Conservation (phyloP, 225 moss, liverwort and hornwort genomes). For the Antitrichia curtipendula region DNA sequence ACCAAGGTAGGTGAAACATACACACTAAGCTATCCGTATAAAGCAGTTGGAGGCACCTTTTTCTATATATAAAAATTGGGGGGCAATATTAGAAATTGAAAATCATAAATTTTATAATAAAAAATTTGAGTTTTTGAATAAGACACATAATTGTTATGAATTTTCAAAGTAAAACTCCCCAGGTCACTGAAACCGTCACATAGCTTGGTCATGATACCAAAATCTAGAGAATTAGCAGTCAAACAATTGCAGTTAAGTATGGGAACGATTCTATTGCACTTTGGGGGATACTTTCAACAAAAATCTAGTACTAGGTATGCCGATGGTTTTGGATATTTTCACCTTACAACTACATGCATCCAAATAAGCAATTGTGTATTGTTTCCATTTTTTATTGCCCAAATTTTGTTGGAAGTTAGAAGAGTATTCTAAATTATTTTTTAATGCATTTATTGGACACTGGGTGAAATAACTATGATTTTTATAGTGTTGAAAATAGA, state of each 20-base stretch:
- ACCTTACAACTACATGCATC: background rate
- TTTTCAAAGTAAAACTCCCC: background rate
- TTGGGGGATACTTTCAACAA: background rate
- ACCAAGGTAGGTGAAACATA: no score
- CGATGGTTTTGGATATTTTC: background rate
- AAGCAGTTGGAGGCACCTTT: background rate
- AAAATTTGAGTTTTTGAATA: background rate
- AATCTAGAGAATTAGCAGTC: fast-evolving
- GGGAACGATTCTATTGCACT: background rate
- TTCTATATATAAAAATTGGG: fast-evolving
- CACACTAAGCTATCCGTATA: no score
- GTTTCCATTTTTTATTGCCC: background rate
- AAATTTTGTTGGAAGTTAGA: background rate
- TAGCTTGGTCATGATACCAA: fast-evolving
- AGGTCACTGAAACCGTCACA: fast-evolving
- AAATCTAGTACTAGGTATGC: no score
- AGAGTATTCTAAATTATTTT: no score
- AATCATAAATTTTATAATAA: background rate
- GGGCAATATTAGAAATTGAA: background rate
- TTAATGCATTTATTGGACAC: background rate
- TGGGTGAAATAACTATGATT: fast-evolving
- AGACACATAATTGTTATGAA: background rate
- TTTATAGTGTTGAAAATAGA: background rate
- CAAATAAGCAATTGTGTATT: background rate
- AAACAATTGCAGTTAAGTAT: background rate